Percentiles rank a stretch among this genome's conserved stretches.
These are phyloP conservation scores for Stromatinia cepivora DNA, from an alignment of 2,329 filamentous ascomycete species.

Conservation along the genomic window DNA sequence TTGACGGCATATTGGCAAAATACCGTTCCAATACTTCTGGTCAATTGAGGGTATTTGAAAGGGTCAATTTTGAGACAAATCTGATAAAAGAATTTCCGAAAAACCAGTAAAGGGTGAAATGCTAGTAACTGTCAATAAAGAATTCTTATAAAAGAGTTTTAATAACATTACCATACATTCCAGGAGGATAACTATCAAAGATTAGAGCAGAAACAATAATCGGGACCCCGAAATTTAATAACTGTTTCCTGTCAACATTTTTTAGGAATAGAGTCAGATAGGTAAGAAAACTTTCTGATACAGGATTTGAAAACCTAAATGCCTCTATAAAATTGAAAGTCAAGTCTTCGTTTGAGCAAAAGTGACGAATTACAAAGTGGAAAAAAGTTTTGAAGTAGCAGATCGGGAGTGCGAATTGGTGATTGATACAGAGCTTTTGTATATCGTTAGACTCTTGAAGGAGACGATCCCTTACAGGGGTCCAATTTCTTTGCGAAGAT, in stretches of 20 bases:
- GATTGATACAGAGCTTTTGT: background rate
- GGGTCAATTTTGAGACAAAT: slow-evolving; percentile 15
- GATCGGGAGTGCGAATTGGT: background rate
- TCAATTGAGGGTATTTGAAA: slow-evolving; percentile 17
- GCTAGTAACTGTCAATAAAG: background rate
- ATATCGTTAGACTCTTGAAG: background rate
- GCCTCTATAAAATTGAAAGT: slow-evolving; percentile 8
- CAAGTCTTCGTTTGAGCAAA: background rate
- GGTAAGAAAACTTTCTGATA: background rate
- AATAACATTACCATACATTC: slow-evolving; percentile 21
- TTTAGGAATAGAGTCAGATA: slow-evolving; percentile 13
- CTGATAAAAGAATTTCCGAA: slow-evolving; percentile 24
- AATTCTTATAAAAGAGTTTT: slow-evolving; percentile 7
- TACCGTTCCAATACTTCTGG: background rate
- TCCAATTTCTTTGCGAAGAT: background rate
- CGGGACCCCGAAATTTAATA: slow-evolving; percentile 25
- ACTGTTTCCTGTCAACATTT: slow-evolving; percentile 11
- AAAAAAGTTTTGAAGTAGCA: background rate
- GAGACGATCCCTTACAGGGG: background rate
- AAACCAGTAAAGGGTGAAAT: slow-evolving; percentile 23
- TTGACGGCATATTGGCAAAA: slow-evolving; percentile 18
- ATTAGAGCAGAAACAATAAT: slow-evolving; percentile 30
- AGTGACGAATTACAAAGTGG: background rate
- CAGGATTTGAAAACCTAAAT: background rate
- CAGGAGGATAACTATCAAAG: slow-evolving; percentile 31